Percentiles rank a stretch among this genome's conserved stretches.
phyloP scores from a whole-genome alignment of 2,329 filamentous ascomycete species.

The Emericellopsis cladophorae region DNA sequence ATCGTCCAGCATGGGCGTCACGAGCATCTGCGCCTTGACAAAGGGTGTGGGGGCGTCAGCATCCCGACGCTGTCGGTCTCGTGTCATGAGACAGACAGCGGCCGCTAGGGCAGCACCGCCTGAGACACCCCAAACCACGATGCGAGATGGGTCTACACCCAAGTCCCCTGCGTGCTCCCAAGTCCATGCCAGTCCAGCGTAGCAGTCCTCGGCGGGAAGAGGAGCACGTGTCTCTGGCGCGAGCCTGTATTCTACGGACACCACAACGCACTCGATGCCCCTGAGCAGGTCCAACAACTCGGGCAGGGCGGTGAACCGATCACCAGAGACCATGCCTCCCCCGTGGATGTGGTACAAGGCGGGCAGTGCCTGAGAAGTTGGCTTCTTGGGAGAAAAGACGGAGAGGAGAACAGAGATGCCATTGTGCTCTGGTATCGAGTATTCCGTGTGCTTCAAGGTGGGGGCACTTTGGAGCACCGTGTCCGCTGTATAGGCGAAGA shows the following conservation, averaged over 20 bases:
- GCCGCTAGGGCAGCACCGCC: conserved; percentile 28
- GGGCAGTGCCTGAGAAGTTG: conserved; percentile 4
- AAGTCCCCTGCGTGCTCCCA: conserved; percentile 21
- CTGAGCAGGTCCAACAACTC: conserved; percentile 7
- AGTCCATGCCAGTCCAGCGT: conserved; percentile 20
- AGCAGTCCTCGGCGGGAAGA: conserved; percentile 11
- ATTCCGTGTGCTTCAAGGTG: conserved; percentile 6
- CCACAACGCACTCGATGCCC: conserved; percentile 8
- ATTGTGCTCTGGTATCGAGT: conserved; percentile 2
- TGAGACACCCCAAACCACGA: conserved; percentile 27
- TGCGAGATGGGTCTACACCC: conserved; percentile 21
- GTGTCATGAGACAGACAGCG: conserved; percentile 20
- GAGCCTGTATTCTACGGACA: conserved; percentile 12
- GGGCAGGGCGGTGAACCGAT: conserved; percentile 8
- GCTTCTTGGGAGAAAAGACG: conserved; percentile 6
- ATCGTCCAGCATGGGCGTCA: conserved; percentile 35
- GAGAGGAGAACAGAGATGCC: conserved; percentile 5
- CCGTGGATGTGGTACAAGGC: conserved; percentile 9
- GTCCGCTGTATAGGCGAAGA: conserved; percentile 5
- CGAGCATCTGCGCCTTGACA: conserved; percentile 25
- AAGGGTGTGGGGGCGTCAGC: conserved; percentile 8
- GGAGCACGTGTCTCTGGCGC: conserved; percentile 10
- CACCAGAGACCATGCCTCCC: conserved; percentile 9
- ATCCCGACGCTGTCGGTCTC: conserved; percentile 12
- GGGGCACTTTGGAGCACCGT: conserved; percentile 3